A percentile compares a stretch with the other conserved stretches of the same genome.
These are phyloP conservation scores for Cladosporium velox DNA, from an alignment of 2,329 filamentous ascomycete species.

Conservation along the genomic window DNA sequence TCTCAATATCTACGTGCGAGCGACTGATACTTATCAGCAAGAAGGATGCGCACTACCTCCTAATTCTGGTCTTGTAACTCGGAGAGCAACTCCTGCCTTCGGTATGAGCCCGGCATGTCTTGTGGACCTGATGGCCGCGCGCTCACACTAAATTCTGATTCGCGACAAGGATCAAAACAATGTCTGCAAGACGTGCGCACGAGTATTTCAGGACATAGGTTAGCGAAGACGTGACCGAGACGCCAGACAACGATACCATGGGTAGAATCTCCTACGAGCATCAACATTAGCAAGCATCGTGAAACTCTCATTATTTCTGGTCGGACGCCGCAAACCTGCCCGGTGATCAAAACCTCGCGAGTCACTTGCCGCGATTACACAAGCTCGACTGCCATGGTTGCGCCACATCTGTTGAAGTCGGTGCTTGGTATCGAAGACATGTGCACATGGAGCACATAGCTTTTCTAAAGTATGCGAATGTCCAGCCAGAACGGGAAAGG, in stretches of 20 bases:
- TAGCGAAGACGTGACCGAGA: not conserved
- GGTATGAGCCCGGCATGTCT: not conserved
- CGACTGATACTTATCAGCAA: not conserved
- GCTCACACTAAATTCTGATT: not conserved
- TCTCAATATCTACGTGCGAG: not conserved
- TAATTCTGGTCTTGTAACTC: not conserved
- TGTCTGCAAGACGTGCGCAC: not conserved
- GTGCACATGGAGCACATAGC: not conserved
- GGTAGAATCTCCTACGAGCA: not conserved
- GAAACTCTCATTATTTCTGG: not conserved
- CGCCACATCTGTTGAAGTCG: not conserved
- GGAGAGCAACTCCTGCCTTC: not conserved
- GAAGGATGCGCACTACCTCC: not conserved
- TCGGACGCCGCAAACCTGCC: not conserved
- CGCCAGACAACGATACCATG: not conserved
- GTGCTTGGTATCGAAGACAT: not conserved
- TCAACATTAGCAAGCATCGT: not conserved
- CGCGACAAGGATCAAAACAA: not conserved
- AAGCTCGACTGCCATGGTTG: not conserved
- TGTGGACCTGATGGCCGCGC: not conserved
- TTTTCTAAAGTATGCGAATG: not conserved
- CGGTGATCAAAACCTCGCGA: not conserved
- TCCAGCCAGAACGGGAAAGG: not conserved
- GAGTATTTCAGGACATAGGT: not conserved
- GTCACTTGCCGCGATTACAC: not conserved